A percentile compares a stretch with the other conserved stretches of the same genome.
These are phyloP conservation scores for Penicillium herquei DNA, from an alignment of 495 filamentous ascomycete species.

Conservation along the genomic window DNA sequence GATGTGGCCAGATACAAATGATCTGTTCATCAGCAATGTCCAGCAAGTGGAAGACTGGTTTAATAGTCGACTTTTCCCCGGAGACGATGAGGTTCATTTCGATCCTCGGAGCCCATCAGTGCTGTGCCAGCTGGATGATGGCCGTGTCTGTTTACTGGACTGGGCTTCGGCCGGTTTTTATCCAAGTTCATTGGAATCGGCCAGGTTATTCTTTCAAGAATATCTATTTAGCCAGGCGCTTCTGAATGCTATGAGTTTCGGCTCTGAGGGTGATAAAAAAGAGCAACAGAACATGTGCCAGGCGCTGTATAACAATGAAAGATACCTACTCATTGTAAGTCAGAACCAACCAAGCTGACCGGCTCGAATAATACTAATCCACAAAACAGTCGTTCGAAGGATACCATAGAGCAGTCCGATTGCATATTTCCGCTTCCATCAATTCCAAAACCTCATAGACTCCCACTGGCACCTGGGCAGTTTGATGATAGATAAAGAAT, in stretches of 20 bases:
- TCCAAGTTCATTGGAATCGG: slow-evolving; percentile 6
- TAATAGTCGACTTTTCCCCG: slow-evolving; percentile 11
- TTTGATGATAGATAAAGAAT: not conserved
- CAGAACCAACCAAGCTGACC: not conserved
- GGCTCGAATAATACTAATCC: not conserved
- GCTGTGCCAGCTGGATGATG: slow-evolving; percentile 14
- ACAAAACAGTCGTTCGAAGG: not conserved
- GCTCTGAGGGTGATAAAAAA: not conserved
- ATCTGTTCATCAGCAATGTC: slow-evolving; percentile 6
- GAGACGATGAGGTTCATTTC: slow-evolving; percentile 4
- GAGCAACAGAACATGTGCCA: slow-evolving; percentile 7
- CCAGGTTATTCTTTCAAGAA: slow-evolving; percentile 9
- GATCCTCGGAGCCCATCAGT: slow-evolving; percentile 3
- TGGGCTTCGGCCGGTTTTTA: slow-evolving; percentile 18
- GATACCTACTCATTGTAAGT: slow-evolving; percentile 7
- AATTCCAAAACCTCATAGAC: slow-evolving; percentile 1
- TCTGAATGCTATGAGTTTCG: slow-evolving; percentile 6
- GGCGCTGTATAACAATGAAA: slow-evolving; percentile 7
- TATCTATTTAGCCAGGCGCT: slow-evolving; percentile 2
- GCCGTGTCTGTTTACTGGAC: slow-evolving; percentile 11
- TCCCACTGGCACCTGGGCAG: too few species aligned
- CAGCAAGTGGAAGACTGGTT: slow-evolving; percentile 9
- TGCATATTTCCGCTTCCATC: slow-evolving; percentile 5
- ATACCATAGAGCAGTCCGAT: not conserved
- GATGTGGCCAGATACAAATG: slow-evolving; percentile 3